phyloP scores from a whole-genome alignment of 1,139 yeast genomes.

The Zygosaccharomyces sapae region DNA sequence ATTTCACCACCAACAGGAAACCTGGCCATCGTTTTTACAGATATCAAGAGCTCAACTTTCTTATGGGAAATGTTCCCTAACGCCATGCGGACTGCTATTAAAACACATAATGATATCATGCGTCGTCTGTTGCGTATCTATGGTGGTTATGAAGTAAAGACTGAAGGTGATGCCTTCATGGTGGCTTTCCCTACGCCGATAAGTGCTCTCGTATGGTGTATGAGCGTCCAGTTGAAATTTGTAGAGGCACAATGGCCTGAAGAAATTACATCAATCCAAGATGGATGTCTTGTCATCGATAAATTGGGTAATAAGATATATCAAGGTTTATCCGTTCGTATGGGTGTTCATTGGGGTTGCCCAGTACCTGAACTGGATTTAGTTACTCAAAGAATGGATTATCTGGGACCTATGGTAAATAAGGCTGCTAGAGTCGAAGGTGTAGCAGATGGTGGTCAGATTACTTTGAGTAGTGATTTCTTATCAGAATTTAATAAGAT shows the following conservation, averaged over 20 bases:
- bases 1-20: conserved; percentile 96
- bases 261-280: conserved; percentile 78
- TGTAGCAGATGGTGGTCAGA: conserved; percentile 98
- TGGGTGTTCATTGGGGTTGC: conserved; percentile 98
- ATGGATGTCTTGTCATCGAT: conserved; percentile 82
- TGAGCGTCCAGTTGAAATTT: conserved; percentile 82
- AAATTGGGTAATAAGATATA: conserved; percentile 58
- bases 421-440: conserved; percentile 91
- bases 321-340: conserved; percentile 88
- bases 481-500: conserved; percentile 64
- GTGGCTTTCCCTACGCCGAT: conserved; percentile 94
- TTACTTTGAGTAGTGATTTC: conserved; percentile 79
- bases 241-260: conserved; percentile 92
- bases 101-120: conserved; percentile 90
- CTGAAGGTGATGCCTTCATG: conserved; percentile 99
- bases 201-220: conserved; percentile 89
- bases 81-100: conserved; percentile 96
- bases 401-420: conserved; percentile 97
- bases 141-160: conserved; percentile 97
- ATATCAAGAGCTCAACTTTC: conserved; percentile 88
- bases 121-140: conserved; percentile 85
- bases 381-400: conserved; percentile 95
- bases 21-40: conserved; percentile 93
- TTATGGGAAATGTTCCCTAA: conserved; percentile 91
- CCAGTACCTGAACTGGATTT: conserved; percentile 96